Conservation (phyloP, 345 rosid genomes). For the Sisymbrium altissimum region DNA sequence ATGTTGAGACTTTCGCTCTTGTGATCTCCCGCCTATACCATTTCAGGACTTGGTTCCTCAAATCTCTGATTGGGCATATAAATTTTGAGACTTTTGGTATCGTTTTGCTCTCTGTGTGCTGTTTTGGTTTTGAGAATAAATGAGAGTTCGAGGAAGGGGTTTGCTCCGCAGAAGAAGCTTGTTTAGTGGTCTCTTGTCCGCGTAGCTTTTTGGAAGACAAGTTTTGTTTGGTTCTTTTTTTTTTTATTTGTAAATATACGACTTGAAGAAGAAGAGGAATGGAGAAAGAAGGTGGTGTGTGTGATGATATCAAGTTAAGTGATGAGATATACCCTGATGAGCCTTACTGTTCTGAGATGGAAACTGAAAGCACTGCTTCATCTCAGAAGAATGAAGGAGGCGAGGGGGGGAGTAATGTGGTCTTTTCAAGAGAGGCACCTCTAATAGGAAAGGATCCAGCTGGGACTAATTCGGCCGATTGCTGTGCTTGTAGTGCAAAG, state of each 20-base stretch:
- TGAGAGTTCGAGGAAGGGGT: not conserved
- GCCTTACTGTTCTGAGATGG: slow-evolving; percentile 44
- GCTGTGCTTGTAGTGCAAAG: slow-evolving; percentile 49
- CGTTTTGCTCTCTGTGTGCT: not conserved
- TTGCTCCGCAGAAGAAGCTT: not conserved
- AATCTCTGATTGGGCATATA: not conserved
- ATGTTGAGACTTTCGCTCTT: slow-evolving; percentile 3
- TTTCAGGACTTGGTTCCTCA: not conserved
- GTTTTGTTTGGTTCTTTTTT: not conserved
- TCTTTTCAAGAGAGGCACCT: slow-evolving; percentile 64
- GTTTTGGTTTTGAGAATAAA: not conserved
- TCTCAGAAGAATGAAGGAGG: slow-evolving; percentile 44
- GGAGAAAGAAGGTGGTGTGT: slow-evolving; percentile 4
- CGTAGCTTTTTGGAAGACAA: not conserved
- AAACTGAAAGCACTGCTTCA: slow-evolving; percentile 40
- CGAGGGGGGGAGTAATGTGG: slow-evolving; percentile 57
- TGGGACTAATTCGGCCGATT: slow-evolving; percentile 37
- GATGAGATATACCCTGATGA: slow-evolving; percentile 18
- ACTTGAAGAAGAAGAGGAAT: not conserved
- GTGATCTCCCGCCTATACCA: not conserved
- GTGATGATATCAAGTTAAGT: slow-evolving; percentile 19
- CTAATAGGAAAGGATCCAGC: slow-evolving; percentile 44
- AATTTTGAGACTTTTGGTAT: not conserved
- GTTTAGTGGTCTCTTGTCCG: not conserved
- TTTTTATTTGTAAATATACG: not conserved